Evolutionary conservation across 129 eudicot species (phyloP).

Genomic region (Centella asiatica): DNA sequence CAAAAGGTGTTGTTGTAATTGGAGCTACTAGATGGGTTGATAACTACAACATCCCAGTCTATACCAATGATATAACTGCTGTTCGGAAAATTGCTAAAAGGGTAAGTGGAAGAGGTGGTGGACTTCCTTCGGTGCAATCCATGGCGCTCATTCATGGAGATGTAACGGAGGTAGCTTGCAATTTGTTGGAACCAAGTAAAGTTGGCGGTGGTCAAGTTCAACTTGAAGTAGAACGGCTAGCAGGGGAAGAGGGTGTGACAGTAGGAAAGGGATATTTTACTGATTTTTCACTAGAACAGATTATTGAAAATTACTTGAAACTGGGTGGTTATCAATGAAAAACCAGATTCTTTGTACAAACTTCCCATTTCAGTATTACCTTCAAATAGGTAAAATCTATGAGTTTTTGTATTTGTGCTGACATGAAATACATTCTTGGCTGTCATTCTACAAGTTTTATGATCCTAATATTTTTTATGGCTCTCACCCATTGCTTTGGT

Average conservation of each 20-base stretch:
- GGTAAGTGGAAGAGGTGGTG: slow-evolving; percentile 84
- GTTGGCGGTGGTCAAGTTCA: slow-evolving; percentile 65
- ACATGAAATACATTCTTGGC: too few species aligned
- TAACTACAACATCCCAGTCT: slow-evolving; percentile 85
- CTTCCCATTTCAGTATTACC: too few species aligned
- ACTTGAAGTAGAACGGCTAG: slow-evolving; percentile 49
- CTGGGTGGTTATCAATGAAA: slow-evolving; percentile 7
- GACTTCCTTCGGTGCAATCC: slow-evolving; percentile 76
- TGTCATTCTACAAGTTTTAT: too few species aligned
- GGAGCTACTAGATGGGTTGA: slow-evolving; percentile 92
- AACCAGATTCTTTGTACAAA: neutral
- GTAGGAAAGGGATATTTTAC: slow-evolving; percentile 85
- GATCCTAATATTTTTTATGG: too few species aligned
- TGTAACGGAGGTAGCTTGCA: slow-evolving; percentile 88
- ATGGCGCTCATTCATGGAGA: slow-evolving; percentile 93
- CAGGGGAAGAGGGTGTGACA: slow-evolving; percentile 53
- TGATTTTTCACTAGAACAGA: slow-evolving; percentile 63
- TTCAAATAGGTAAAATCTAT: too few species aligned
- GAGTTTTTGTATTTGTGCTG: too few species aligned
- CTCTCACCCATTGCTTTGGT: too few species aligned
- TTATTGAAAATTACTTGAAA: slow-evolving; percentile 55
- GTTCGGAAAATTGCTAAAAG: slow-evolving; percentile 71
- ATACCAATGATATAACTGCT: slow-evolving; percentile 41
- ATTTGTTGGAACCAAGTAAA: slow-evolving; percentile 64
- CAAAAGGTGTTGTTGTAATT: slow-evolving; percentile 66